Base-by-base conservation (phyloP, 1,284 basidiomycete genomes). In the Butyriboletus appendiculatus region DNA sequence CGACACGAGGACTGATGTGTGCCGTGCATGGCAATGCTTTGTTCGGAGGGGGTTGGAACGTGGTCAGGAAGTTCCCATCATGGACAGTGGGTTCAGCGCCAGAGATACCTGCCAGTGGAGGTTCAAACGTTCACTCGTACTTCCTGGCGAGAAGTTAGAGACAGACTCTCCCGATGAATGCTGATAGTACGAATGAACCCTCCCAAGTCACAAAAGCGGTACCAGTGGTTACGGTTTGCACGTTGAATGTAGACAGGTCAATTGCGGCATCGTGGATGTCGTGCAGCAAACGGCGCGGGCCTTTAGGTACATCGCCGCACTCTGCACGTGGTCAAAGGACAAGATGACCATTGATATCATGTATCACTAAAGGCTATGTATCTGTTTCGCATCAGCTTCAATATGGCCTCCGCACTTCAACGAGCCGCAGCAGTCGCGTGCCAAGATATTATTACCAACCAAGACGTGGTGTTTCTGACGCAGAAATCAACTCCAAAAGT, bases 1-100 rank as follows among this genome's bases (percentile, higher is more conserved):
- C 12, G n/a, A 53, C 63, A 67, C 61, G 63, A 64, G 65, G 63
- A 43, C 28, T 41, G 41, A 49, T 55, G 30, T 16, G 44, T 53
- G 48, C 52, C 47, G 32, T 35, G 45, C 43, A 56, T 50, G 41
- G 48, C 38, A 22, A 30, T 18, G 28, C 41, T 47, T 43, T 16
- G 37, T 33, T 33, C 14, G 30, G 11, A 30, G 45, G 16, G 28
- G 45, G 50, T 20, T 52, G 51, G 15, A 57, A 53, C 59, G 64
- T 65, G 64, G 47, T 16, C 45, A 39, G 24, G 20, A 20, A 49
- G 45, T 59, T 61, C 58, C 41, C 53, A 65, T 52, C 59, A 33
- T 35, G 45, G 53, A 50, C 28, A 32, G 16, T 24, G 18, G 30
- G 20, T n/a, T 32, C 26, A 24, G 30, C 8, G 34, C 48, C 37